A percentile compares a stretch with the other conserved stretches of the same genome.
Evolutionary conservation across 768 basidiomycete species (phyloP).

Genomic region (Rhizopogon rudus): DNA sequence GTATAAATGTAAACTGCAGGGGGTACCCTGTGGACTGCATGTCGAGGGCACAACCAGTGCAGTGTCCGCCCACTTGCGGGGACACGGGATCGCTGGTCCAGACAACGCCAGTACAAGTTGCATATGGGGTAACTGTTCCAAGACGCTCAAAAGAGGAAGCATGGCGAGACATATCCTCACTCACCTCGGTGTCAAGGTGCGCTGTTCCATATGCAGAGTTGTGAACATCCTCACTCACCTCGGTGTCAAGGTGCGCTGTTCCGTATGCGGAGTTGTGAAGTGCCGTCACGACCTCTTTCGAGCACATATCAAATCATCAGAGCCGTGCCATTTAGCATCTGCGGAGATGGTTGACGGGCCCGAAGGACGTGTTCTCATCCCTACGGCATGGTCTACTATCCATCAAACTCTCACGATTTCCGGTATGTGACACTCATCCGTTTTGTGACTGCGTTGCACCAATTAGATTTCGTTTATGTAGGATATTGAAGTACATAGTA

Average conservation of each 20-base stretch:
- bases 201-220: neutral
- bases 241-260: no score
- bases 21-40: neutral
- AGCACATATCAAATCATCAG: neutral
- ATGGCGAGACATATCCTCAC: conserved; percentile 3
- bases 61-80: no score
- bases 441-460: neutral
- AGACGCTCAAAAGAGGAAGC: neutral
- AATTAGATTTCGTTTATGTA: neutral
- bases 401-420: neutral
- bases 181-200: neutral
- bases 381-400: neutral
- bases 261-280: neutral
- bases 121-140: neutral
- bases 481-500: no score
- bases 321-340: neutral
- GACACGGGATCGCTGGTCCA: no score
- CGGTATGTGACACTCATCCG: neutral
- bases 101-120: no score
- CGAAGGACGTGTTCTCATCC: neutral
- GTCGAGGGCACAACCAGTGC: neutral
- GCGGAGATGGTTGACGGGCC: neutral
- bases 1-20: neutral
- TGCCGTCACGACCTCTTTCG: neutral
- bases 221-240: no score